A percentile compares a stretch with the other conserved stretches of the same genome.
phyloP scores from a whole-genome alignment of 2,329 filamentous ascomycete genomes.

The Neofusicoccum sp. region DNA sequence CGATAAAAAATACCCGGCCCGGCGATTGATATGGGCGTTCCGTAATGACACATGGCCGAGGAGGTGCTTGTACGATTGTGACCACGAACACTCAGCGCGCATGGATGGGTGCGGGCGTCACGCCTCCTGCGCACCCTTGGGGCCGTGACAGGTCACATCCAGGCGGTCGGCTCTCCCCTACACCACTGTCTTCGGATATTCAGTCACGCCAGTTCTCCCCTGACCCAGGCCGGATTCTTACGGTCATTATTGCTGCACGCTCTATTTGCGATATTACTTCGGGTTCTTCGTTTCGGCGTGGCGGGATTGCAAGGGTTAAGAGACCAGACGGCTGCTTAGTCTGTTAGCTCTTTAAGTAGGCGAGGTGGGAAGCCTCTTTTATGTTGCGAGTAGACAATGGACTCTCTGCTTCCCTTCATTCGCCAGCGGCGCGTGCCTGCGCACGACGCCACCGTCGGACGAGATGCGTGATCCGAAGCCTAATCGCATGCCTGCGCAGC shows the following conservation, averaged over 20 bases:
- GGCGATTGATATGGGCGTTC: conserved; percentile 19
- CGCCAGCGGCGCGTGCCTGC: neutral
- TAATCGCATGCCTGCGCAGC: conserved; percentile 4
- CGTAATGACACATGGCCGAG: conserved; percentile 13
- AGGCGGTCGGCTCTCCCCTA: conserved; percentile 11
- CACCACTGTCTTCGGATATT: conserved; percentile 9
- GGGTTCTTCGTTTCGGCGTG: conserved; percentile 13
- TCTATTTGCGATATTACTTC: conserved; percentile 16
- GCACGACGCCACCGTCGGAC: conserved; percentile 8
- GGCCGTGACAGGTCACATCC: conserved; percentile 7
- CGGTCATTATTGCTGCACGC: conserved; percentile 9
- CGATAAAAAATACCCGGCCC: conserved; percentile 18
- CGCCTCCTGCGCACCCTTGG: neutral
- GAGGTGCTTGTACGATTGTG: conserved; percentile 17
- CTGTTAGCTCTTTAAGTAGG: conserved; percentile 9
- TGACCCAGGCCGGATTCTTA: conserved; percentile 16
- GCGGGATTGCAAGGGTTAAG: conserved; percentile 4
- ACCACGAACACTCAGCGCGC: conserved; percentile 7
- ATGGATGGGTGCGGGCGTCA: conserved; percentile 10
- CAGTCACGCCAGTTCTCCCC: conserved; percentile 10
- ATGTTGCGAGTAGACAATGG: conserved; percentile 8
- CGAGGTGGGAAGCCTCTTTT: conserved; percentile 6
- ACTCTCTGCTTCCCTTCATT: conserved; percentile 5
- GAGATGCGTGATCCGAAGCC: conserved; percentile 2
- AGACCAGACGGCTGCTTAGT: conserved; percentile 14